These are phyloP conservation scores for Trichophyton benhamiae DNA, from an alignment of 2,329 filamentous ascomycete genomes.

Conservation along the genomic window DNA sequence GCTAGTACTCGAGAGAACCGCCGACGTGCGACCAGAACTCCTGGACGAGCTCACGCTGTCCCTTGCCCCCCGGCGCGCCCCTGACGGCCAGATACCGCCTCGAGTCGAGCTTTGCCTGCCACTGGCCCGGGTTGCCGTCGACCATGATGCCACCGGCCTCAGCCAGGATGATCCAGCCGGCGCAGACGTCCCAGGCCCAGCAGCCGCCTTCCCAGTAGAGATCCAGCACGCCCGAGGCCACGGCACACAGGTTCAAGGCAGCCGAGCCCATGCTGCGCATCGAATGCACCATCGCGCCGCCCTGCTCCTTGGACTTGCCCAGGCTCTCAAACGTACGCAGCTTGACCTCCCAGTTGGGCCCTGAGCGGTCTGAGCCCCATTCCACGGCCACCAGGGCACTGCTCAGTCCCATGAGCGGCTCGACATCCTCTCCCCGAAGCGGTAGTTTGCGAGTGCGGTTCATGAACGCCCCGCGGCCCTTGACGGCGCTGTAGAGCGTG, in stretches of 20 bases:
- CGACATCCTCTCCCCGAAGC: constrained; percentile 29
- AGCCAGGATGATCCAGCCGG: constrained; percentile 48
- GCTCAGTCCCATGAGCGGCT: constrained; percentile 38
- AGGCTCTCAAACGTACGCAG: constrained; percentile 41
- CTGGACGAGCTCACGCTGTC: constrained; percentile 30
- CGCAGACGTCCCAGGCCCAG: constrained; percentile 56
- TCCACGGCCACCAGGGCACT: constrained; percentile 46
- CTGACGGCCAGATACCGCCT: constrained; percentile 40
- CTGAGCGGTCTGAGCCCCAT: constrained; percentile 48
- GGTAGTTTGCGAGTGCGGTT: constrained; percentile 33
- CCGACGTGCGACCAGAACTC: constrained; percentile 33
- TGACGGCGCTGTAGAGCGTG: constrained; percentile 44
- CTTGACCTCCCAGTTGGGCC: constrained; percentile 47
- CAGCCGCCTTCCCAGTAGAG: constrained; percentile 55
- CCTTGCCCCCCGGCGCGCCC: constrained; percentile 20
- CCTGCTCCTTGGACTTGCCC: constrained; percentile 38
- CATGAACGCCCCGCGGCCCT: constrained; percentile 43
- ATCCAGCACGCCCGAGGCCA: constrained; percentile 46
- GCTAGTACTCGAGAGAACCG: constrained; percentile 26
- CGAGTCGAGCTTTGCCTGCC: constrained; percentile 45
- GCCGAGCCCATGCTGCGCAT: constrained; percentile 46
- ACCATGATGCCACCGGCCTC: constrained; percentile 50
- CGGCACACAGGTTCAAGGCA: constrained; percentile 49
- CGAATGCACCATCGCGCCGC: constrained; percentile 51
- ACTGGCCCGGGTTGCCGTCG: constrained; percentile 46